Evolutionary conservation across 2,329 filamentous ascomycete species (phyloP).

Genomic region (Paecilomyces niveus): DNA sequence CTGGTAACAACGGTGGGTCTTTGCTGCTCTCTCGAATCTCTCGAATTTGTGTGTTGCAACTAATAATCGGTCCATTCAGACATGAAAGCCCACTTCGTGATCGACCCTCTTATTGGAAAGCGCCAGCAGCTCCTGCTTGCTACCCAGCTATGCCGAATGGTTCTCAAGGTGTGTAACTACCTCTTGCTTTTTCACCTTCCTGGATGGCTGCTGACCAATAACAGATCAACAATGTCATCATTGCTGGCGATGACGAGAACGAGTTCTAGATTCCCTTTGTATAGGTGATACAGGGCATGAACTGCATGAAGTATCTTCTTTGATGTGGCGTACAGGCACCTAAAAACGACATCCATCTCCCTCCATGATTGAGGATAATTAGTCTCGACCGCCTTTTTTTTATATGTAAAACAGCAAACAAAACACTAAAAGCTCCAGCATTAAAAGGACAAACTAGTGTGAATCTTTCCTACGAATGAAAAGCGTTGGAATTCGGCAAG

Average conservation of each 20-base stretch:
- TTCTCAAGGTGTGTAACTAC: conserved; percentile 63
- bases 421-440: not conserved
- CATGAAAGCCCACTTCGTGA: conserved; percentile 97
- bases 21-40: not conserved
- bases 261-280: conserved; percentile 59
- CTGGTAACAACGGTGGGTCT: conserved; percentile 69
- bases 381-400: not conserved
- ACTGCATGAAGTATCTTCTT: not conserved
- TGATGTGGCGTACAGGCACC: not conserved
- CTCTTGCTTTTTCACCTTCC: not conserved
- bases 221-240: conserved; percentile 84
- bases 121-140: conserved; percentile 93
- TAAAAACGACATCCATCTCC: not conserved
- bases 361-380: not conserved
- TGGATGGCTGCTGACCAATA: conserved; percentile 10
- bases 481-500: not conserved
- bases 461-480: not conserved
- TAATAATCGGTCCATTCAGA: conserved; percentile 42
- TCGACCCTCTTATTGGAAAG: conserved; percentile 97
- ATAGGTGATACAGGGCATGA: not conserved
- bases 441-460: not conserved
- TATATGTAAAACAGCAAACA: not conserved
- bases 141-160: conserved; percentile 96
- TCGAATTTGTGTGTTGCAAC: not conserved
- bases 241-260: conserved; percentile 77